Conservation (phyloP, 495 filamentous ascomycete species). For the Choiromyces venosus region DNA sequence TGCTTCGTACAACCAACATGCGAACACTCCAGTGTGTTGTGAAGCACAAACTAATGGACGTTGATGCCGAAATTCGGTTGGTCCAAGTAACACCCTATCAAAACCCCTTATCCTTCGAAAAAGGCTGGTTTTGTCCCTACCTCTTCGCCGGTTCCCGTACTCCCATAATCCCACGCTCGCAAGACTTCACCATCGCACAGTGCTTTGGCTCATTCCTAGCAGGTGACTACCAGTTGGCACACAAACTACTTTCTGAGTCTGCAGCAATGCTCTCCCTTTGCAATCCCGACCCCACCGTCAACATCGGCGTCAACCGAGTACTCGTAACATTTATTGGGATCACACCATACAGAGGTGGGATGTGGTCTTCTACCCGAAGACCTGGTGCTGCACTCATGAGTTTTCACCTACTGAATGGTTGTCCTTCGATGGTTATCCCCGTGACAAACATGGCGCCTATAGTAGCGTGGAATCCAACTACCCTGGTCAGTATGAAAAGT, state of each 20-base stretch:
- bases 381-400: conserved; percentile 45
- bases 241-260: conserved; percentile 44
- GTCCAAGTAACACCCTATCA: conserved; percentile 33
- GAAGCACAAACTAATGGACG: conserved; percentile 47
- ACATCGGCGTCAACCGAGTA: conserved; percentile 44
- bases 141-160: conserved; percentile 45
- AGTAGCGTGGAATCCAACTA: conserved; percentile 44
- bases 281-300: conserved; percentile 42
- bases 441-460: conserved; percentile 41
- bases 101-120: conserved; percentile 41
- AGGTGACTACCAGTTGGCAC: conserved; percentile 45
- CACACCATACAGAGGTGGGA: conserved; percentile 43
- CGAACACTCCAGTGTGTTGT: conserved; percentile 46
- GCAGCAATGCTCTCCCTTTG: conserved; percentile 36
- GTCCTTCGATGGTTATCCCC: conserved; percentile 44
- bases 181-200: conserved; percentile 45
- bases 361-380: conserved; percentile 47
- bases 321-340: conserved; percentile 44
- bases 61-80: conserved; percentile 42
- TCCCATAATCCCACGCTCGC: conserved; percentile 39
- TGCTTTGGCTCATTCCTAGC: conserved; percentile 45
- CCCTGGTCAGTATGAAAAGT: conserved; percentile 38
- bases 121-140: conserved; percentile 47
- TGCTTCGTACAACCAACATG: conserved; percentile 44
- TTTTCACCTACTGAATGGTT: conserved; percentile 45